A percentile compares a stretch with the other conserved stretches of the same genome.
These are phyloP conservation scores for Collybia sp. DNA, from an alignment of 768 basidiomycete species.

Conservation along the genomic window DNA sequence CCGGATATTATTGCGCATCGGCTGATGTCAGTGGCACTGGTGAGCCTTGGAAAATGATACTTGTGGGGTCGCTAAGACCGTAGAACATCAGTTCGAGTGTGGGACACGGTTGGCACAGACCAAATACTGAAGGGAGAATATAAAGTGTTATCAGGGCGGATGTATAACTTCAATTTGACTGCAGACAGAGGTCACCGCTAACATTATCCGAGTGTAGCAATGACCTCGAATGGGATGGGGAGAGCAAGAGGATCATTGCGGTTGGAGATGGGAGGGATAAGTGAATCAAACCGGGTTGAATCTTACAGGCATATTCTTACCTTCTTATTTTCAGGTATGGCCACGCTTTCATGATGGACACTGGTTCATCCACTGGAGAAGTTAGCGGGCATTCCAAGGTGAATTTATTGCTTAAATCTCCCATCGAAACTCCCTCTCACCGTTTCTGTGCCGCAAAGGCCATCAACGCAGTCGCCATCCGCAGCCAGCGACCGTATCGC, in stretches of 20 bases:
- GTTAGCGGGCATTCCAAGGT: conserved; percentile 91
- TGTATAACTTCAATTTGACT: conserved; percentile 43
- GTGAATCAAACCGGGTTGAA: conserved; percentile 31
- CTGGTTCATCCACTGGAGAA: conserved; percentile 81
- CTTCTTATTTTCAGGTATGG: conserved; percentile 55
- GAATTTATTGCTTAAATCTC: neutral
- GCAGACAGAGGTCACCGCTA: neutral
- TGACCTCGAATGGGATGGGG: conserved; percentile 95
- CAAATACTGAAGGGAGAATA: conserved; percentile 80
- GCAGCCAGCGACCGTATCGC: conserved; percentile 85
- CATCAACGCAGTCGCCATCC: conserved; percentile 85
- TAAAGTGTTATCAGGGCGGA: conserved; percentile 63
- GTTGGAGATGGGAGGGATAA: conserved; percentile 92
- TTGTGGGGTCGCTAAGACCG: too few relatives aligned
- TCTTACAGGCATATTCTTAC: too few relatives aligned
- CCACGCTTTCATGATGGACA: conserved; percentile 79
- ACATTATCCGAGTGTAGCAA: conserved; percentile 49
- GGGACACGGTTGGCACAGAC: conserved; percentile 89
- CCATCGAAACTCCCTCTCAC: neutral
- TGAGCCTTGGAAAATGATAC: conserved; percentile 22
- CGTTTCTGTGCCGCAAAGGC: conserved; percentile 44
- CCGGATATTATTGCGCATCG: conserved; percentile 94
- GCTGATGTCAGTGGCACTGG: conserved; percentile 81
- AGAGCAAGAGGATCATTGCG: conserved; percentile 92
- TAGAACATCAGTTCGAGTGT: conserved; percentile 65